phyloP scores from a whole-genome alignment of 1,284 basidiomycete species.

The Heterobasidion irregulare region DNA sequence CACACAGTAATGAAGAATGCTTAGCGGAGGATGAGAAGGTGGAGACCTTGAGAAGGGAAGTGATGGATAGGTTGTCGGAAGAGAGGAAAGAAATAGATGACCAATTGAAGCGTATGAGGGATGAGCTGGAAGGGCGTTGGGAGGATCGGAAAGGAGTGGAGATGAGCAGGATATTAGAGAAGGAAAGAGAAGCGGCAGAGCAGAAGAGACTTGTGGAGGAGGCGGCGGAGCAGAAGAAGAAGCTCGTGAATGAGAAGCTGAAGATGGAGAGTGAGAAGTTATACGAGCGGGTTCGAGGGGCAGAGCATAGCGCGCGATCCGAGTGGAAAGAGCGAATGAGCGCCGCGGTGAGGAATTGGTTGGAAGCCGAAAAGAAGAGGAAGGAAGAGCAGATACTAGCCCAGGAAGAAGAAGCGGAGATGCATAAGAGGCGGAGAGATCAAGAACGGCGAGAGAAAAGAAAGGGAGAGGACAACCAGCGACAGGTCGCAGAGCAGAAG shows the following conservation, averaged over 20 bases:
- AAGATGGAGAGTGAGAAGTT: not conserved
- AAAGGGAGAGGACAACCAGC: constrained; percentile 26
- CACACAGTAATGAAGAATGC: not conserved
- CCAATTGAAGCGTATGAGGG: not conserved
- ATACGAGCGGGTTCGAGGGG: no score
- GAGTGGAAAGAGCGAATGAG: no score
- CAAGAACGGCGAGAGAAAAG: constrained; percentile 22
- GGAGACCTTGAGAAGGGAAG: not conserved
- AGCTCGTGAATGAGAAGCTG: not conserved
- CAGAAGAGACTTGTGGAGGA: constrained; percentile 13
- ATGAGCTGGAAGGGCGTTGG: not conserved
- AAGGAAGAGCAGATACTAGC: not conserved
- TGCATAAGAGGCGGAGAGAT: not conserved
- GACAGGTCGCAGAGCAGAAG: not conserved
- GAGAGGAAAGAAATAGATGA: not conserved
- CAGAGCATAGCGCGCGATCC: no score
- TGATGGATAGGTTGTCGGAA: not conserved
- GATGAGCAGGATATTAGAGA: constrained; percentile 18
- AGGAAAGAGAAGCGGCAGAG: constrained; percentile 30
- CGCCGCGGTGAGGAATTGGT: no score
- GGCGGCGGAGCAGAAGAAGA: not conserved
- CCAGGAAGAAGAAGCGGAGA: not conserved
- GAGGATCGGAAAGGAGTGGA: constrained; percentile 10
- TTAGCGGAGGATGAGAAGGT: not conserved
- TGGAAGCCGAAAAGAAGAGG: not conserved